phyloP scores from a whole-genome alignment of 257 asterid species.

The Orobanche coerulescens region DNA sequence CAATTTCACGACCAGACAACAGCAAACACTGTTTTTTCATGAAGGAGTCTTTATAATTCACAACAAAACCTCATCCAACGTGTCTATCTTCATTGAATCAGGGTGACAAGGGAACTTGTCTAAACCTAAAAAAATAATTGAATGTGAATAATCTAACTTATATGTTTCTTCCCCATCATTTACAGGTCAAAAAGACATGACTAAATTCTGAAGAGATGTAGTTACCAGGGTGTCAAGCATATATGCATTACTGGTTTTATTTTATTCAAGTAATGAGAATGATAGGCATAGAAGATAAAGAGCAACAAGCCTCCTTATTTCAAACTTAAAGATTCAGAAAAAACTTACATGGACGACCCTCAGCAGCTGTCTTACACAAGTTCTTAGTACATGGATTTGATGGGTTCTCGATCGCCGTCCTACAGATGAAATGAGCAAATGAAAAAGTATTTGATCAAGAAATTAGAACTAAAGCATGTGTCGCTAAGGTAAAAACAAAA shows the following conservation, averaged over 20 bases:
- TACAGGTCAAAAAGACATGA: not conserved
- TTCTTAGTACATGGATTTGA: constrained; percentile 34
- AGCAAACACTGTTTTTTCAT: not conserved
- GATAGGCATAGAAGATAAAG: not conserved
- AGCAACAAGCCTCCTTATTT: constrained; percentile 4
- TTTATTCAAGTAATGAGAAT: not conserved
- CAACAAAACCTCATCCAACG: not conserved
- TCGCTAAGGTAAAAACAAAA: constrained; percentile 5
- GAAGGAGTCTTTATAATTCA: constrained; percentile 7
- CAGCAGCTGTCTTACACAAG: constrained; percentile 29
- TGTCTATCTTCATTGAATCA: not conserved
- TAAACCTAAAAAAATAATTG: not conserved
- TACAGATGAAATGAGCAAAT: constrained; percentile 30
- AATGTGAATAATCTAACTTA: not conserved
- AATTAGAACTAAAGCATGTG: constrained; percentile 2
- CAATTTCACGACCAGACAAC: not conserved
- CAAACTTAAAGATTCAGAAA: constrained; percentile 20
- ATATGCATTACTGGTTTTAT: not conserved
- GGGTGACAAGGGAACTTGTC: not conserved
- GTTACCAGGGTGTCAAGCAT: not conserved
- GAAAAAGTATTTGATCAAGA: constrained; percentile 19
- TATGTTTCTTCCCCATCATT: constrained; percentile 7
- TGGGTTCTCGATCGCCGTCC: constrained; percentile 42
- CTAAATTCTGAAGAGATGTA: constrained; percentile 11
- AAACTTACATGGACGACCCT: constrained; percentile 42